Evolutionary conservation across 345 rosid species (phyloP).

Genomic region (Hibiscus mutabilis): DNA sequence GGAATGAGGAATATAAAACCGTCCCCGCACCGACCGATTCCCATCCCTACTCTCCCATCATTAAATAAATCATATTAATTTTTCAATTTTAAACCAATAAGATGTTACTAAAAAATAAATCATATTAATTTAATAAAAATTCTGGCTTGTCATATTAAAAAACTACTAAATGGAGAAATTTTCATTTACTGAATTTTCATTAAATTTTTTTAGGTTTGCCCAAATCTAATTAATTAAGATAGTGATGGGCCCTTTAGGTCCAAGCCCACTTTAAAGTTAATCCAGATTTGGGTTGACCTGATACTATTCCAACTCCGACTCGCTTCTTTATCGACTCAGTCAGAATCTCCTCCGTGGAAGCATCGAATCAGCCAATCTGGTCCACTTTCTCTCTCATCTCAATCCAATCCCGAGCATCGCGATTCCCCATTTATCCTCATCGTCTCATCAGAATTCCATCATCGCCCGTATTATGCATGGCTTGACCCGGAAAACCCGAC

Average conservation of each 20-base stretch:
- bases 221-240: neutral
- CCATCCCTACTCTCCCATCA: no score
- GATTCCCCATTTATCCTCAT: neutral
- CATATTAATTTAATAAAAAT: no score
- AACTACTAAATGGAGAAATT: no score
- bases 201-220: no score
- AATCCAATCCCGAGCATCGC: no score
- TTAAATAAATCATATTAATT: no score
- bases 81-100: no score
- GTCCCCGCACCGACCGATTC: no score
- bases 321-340: neutral
- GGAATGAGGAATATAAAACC: no score
- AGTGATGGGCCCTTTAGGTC: neutral
- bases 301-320: neutral
- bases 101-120: no score
- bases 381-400: neutral
- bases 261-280: neutral
- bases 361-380: neutral
- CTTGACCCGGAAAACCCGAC: neutral
- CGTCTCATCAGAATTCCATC: neutral
- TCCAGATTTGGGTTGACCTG: neutral
- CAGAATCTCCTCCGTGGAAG: conserved; percentile 11
- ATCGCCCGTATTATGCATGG: neutral
- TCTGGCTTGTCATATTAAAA: no score
- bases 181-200: no score